A percentile compares a stretch with the other conserved stretches of the same genome.
phyloP scores from a whole-genome alignment of 1,139 yeast species.

The Candida tunisiensis region DNA sequence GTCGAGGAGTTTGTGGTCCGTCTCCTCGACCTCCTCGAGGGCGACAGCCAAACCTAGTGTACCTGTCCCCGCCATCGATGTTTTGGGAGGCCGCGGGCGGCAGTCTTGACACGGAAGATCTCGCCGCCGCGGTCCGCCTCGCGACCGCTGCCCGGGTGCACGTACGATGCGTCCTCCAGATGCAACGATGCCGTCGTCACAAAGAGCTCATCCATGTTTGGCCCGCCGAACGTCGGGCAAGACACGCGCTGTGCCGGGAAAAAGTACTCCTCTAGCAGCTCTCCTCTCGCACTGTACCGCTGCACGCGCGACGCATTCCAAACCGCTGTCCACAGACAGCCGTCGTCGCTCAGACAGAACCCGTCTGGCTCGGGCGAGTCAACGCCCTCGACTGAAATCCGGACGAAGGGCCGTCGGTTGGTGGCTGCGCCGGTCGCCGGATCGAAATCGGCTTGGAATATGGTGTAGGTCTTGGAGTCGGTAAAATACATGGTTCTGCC shows the following conservation, averaged over 20 bases:
- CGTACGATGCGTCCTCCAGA: constrained; percentile 18
- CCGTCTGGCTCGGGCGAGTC: constrained; percentile 48
- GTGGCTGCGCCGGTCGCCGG: constrained; percentile 24
- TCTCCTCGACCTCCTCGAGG: constrained; percentile 7
- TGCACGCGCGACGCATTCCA: constrained; percentile 45
- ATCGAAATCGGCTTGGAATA: constrained; percentile 48
- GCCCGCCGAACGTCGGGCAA: constrained; percentile 59
- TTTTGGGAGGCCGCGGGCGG: constrained; percentile 17
- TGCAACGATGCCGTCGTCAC: constrained; percentile 51
- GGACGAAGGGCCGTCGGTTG: constrained; percentile 27
- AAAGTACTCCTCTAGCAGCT: constrained; percentile 30
- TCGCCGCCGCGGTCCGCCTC: constrained; percentile 50
- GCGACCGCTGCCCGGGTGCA: constrained; percentile 12
- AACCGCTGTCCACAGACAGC: constrained; percentile 49
- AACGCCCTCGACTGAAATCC: constrained; percentile 15
- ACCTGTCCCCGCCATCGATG: constrained; percentile 9
- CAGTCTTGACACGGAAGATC: constrained; percentile 23
- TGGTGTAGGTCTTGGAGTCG: constrained; percentile 40
- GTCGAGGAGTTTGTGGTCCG: constrained; percentile 39
- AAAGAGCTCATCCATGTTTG: constrained; percentile 34
- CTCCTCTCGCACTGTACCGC: constrained; percentile 29
- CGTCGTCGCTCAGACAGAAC: constrained; percentile 38
- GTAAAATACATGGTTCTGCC: constrained; percentile 45
- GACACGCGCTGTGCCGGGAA: constrained; percentile 50
- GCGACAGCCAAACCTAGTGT: background rate